Base-by-base conservation (phyloP, 2,329 filamentous ascomycete species). In the Cryphonectria nitschkei region DNA sequence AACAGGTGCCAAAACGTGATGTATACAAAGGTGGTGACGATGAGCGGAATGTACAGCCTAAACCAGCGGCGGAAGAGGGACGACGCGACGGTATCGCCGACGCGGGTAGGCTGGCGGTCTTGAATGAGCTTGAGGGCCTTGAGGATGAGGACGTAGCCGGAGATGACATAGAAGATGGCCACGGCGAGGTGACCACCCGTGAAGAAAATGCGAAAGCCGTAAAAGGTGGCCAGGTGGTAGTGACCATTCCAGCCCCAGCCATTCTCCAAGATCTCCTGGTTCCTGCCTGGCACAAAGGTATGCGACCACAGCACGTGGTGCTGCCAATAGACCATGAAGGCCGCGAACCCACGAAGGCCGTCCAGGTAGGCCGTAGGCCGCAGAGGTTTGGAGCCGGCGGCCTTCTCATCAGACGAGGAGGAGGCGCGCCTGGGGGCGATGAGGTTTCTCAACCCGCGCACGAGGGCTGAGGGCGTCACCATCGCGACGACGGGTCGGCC, bases 381-480 rank as follows among this genome's bases (percentile, higher is more conserved):
- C 32, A 69, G 62, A 6, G 68, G 67, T 60, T n/a, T 41, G 73
- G 58, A 11, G 68, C 41, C 4, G 68, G 46, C n/a, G 64, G 54
- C 8, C 54, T 69, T 22, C n/a, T 54, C 56, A 43, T 67, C 6
- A 73, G 63, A 34, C 66, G 74, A 32, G 65, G 74, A n/a, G 70
- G 74, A n/a, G 70, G 67, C 62, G 69, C 69, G 41, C 43, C 46
- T 56, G 22, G 67, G 67, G 26, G 46, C 32, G 6, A 64, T 43
- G 39, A 68, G 61, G 58, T 22, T 39, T 29, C 34, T 54, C 26
- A 54, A 6, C 16, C 29, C 46, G n/a, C 67, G 67, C 9, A 64
- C 5, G 13, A 68, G 60, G 32, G 13, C 52, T 29, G 56, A 52
- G 32, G 66, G 66, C n/a, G 19, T 62, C 56, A 68, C 16, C 66